Percentiles rank a stretch among this genome's conserved stretches.
Conservation (phyloP, 192 early-diverging fungal genomes). For the Neocallimastix lanati region DNA sequence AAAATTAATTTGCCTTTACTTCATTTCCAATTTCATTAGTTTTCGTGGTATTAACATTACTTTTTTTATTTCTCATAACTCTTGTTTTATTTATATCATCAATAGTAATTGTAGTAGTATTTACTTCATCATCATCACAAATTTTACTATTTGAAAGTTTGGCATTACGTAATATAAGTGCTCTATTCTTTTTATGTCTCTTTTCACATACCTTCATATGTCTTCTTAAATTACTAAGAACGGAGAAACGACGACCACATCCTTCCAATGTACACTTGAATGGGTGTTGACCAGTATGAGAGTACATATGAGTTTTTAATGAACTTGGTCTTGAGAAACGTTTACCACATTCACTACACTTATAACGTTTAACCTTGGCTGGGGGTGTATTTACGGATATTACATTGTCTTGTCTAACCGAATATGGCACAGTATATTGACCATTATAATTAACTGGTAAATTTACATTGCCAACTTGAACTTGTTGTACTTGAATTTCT, state of each 20-base stretch:
- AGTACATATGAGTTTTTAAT: constrained; percentile 44
- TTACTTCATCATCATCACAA: neutral
- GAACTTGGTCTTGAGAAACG: constrained; percentile 51
- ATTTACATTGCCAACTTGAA: too few relatives aligned
- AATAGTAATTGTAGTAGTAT: neutral
- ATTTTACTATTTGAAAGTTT: neutral
- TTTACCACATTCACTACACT: constrained; percentile 42
- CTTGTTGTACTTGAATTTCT: neutral
- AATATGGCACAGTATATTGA: neutral
- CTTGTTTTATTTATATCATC: neutral
- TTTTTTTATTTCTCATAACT: neutral
- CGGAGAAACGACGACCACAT: constrained; percentile 49
- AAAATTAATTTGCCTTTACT: too few relatives aligned
- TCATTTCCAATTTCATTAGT: too few relatives aligned
- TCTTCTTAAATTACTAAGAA: constrained; percentile 56
- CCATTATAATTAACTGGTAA: neutral
- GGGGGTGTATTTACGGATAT: neutral
- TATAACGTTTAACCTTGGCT: constrained; percentile 19
- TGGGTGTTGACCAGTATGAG: constrained; percentile 62
- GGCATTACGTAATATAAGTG: neutral
- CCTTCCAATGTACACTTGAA: constrained; percentile 38
- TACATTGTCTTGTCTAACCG: neutral
- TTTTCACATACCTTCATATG: constrained; percentile 22
- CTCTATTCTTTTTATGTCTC: neutral
- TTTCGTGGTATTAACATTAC: too few relatives aligned